A percentile compares a stretch with the other conserved stretches of the same genome.
Evolutionary conservation across 768 basidiomycete genomes (phyloP).

Genomic region (Tulasnella sp.): DNA sequence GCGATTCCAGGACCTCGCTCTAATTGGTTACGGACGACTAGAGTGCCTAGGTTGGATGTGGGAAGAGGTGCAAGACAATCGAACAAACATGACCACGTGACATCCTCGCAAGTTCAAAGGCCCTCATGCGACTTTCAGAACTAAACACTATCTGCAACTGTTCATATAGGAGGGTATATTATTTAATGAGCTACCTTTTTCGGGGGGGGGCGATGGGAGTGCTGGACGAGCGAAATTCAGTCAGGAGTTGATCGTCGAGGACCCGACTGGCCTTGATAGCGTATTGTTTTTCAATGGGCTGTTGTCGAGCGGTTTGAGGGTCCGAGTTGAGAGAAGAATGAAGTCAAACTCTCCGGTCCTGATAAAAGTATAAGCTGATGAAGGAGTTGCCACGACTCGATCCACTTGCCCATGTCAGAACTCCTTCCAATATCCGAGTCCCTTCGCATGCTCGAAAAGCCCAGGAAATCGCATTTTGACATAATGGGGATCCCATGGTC

Average conservation of each 20-base stretch:
- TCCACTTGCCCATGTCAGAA: neutral
- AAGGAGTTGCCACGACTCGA: neutral
- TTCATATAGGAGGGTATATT: no score
- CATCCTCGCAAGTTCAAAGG: no score
- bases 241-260: no score
- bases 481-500: neutral
- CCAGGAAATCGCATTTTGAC: neutral
- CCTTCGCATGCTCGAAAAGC: neutral
- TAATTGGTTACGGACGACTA: neutral
- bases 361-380: neutral
- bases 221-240: neutral
- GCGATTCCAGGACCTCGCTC: neutral
- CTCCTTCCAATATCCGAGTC: neutral
- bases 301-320: neutral
- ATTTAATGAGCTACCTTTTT: neutral
- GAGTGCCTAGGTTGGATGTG: neutral
- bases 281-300: neutral
- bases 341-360: no score
- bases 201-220: neutral
- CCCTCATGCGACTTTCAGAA: no score
- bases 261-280: neutral
- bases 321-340: neutral
- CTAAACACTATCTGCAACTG: no score
- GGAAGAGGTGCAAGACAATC: neutral
- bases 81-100: neutral